Evolutionary conservation across 768 basidiomycete species (phyloP).

Genomic region (Psilocybe cyanescens): DNA sequence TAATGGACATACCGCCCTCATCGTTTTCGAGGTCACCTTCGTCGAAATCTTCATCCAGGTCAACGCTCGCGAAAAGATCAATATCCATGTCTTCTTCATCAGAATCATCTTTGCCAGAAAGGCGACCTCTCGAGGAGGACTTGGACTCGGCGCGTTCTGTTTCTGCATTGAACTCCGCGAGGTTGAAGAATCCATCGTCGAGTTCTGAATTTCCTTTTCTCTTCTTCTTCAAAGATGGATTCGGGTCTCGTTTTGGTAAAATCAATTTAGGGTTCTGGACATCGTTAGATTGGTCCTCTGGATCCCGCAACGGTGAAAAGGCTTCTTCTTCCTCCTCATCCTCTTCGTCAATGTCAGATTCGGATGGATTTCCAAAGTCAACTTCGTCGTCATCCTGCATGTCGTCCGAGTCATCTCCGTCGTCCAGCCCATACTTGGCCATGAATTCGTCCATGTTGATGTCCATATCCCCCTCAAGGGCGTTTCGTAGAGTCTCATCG

Average conservation of each 20-base stretch:
- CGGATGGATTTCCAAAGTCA: neutral
- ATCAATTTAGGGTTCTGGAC: slow-evolving; percentile 32
- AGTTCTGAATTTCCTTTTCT: slow-evolving; percentile 45
- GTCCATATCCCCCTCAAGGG: slow-evolving; percentile 34
- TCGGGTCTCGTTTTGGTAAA: slow-evolving; percentile 26
- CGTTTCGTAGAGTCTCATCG: slow-evolving; percentile 37
- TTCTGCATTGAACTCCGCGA: slow-evolving; percentile 86
- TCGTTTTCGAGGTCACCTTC: slow-evolving; percentile 51
- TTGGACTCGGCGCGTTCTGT: slow-evolving; percentile 78
- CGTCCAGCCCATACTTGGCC: slow-evolving; percentile 30
- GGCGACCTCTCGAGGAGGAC: slow-evolving; percentile 60
- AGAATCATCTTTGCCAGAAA: slow-evolving; percentile 54
- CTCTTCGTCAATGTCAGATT: slow-evolving; percentile 17
- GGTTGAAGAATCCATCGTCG: slow-evolving; percentile 90
- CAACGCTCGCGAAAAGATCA: slow-evolving; percentile 71
- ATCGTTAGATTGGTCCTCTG: slow-evolving; percentile 26
- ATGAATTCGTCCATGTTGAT: slow-evolving; percentile 35
- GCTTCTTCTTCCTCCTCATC: slow-evolving; percentile 17
- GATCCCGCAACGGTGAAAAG: slow-evolving; percentile 22
- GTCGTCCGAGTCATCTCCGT: slow-evolving; percentile 27
- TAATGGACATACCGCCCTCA: slow-evolving; percentile 38
- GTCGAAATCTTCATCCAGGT: slow-evolving; percentile 41
- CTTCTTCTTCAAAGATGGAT: slow-evolving; percentile 29
- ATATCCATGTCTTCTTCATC: slow-evolving; percentile 60
- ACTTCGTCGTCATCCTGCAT: slow-evolving; percentile 13